phyloP scores from a whole-genome alignment of 257 asterid genomes.

The Przewalskia tangutica region DNA sequence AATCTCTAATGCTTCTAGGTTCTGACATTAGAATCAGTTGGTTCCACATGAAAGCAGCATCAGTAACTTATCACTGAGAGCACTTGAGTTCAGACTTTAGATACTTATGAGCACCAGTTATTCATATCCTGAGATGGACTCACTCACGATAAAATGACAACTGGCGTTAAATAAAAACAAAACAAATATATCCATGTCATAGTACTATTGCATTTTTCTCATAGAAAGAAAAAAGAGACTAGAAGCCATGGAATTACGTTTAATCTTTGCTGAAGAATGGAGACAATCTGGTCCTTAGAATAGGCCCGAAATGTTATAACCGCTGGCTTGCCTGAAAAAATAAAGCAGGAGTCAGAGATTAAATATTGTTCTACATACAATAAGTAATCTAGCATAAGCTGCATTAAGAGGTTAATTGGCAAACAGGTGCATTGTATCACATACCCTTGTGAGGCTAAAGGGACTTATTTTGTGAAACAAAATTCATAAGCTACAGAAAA shows the following conservation, averaged over 20 bases:
- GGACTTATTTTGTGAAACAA: not conserved
- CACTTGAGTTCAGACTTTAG: not conserved
- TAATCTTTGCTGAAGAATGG: slow-evolving; percentile 72
- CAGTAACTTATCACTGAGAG: not conserved
- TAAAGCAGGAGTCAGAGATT: not conserved
- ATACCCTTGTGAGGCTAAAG: not conserved
- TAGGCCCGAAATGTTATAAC: slow-evolving; percentile 86
- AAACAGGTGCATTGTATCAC: not conserved
- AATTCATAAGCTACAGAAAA: not conserved
- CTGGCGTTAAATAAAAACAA: not conserved
- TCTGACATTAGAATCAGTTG: not conserved
- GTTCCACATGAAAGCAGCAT: not conserved
- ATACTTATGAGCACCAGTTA: not conserved
- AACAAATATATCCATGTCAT: not conserved
- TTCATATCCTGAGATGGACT: not conserved
- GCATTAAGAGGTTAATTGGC: not conserved
- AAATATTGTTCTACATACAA: not conserved
- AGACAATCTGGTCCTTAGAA: slow-evolving; percentile 82
- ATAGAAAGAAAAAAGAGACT: not conserved
- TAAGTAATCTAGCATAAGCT: slow-evolving; percentile 2
- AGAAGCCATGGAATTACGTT: slow-evolving; percentile 32
- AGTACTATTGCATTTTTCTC: not conserved
- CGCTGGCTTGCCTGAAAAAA: slow-evolving; percentile 70
- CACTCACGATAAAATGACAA: not conserved
- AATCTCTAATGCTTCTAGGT: not conserved